Percentiles rank a stretch among this genome's conserved stretches.
These are phyloP conservation scores for Puccinellia tenuiflora DNA, from an alignment of 176 grass and related monocot genomes.

Conservation along the genomic window DNA sequence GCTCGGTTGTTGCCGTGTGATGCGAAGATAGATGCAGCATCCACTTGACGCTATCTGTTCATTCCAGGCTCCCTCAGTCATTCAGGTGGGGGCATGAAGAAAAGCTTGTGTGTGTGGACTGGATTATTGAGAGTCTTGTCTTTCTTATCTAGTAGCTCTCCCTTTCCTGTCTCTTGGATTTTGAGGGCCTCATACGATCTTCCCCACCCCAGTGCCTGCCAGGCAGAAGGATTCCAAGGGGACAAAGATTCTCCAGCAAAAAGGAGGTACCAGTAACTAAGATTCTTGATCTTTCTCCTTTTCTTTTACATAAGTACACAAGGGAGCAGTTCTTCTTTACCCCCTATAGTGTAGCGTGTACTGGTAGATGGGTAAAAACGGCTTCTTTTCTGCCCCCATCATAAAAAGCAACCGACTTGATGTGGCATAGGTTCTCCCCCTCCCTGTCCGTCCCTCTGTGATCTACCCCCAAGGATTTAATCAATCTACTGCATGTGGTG, in stretches of 20 bases:
- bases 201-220: constrained; percentile 4
- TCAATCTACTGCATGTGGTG: constrained; percentile 22
- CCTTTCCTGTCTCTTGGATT: constrained; percentile 13
- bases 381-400: neutral
- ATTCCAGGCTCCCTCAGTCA: neutral
- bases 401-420: constrained; percentile 15
- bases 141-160: constrained; percentile 21
- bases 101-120: neutral
- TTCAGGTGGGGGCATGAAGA: constrained; percentile 1
- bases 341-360: neutral
- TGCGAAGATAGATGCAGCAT: neutral
- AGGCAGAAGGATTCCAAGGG: constrained; percentile 2
- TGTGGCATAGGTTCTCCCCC: constrained; percentile 15
- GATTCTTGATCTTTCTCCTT: constrained; percentile 16
- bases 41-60: constrained; percentile 11
- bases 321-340: neutral
- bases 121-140: constrained; percentile 22
- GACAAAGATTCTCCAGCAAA: constrained; percentile 30
- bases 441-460: neutral
- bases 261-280: constrained; percentile 5
- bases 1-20: neutral
- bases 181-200: constrained; percentile 16
- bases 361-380: neutral
- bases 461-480: neutral
- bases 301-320: neutral